Percentiles rank a stretch among this genome's conserved stretches.
phyloP scores from a whole-genome alignment of 1,284 basidiomycete species.

The Naganishia albida region DNA sequence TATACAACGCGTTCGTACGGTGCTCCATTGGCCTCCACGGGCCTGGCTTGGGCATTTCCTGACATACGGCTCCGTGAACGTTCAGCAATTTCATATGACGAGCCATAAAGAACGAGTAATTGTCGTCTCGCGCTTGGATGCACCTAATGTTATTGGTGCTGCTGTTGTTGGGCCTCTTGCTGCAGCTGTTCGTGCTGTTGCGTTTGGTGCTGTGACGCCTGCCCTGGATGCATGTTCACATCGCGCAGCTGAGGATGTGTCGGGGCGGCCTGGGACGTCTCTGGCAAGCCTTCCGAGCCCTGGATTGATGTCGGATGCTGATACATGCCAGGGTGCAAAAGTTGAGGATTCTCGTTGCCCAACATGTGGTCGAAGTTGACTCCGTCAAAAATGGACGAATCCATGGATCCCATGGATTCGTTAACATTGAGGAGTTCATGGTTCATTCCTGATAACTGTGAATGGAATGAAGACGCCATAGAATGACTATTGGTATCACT shows the following conservation, averaged over 20 bases:
- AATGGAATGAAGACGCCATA: constrained; percentile 23
- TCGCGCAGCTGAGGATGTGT: not conserved
- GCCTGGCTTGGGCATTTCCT: too few relatives aligned
- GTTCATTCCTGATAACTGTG: constrained; percentile 16
- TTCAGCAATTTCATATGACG: too few relatives aligned
- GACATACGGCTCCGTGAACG: too few relatives aligned
- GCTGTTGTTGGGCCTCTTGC: constrained; percentile 3
- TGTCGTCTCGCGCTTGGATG: not conserved
- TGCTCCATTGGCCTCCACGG: too few relatives aligned
- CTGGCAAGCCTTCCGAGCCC: not conserved
- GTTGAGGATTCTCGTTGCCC: constrained; percentile 1
- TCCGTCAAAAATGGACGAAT: constrained; percentile 17
- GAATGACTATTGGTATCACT: constrained; percentile 2
- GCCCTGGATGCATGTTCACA: not conserved
- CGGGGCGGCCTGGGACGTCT: not conserved
- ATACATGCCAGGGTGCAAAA: not conserved
- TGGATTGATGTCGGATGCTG: constrained; percentile 5
- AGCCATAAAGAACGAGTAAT: too few relatives aligned
- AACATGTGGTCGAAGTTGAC: constrained; percentile 23
- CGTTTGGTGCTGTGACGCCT: not conserved
- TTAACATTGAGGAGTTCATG: constrained; percentile 6
- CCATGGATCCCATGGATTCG: constrained; percentile 1
- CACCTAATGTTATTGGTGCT: not conserved
- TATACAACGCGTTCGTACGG: constrained; percentile 2
- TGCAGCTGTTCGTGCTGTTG: constrained; percentile 11